phyloP scores from a whole-genome alignment of 106 monocot species.

The Phalaenopsis equestris region DNA sequence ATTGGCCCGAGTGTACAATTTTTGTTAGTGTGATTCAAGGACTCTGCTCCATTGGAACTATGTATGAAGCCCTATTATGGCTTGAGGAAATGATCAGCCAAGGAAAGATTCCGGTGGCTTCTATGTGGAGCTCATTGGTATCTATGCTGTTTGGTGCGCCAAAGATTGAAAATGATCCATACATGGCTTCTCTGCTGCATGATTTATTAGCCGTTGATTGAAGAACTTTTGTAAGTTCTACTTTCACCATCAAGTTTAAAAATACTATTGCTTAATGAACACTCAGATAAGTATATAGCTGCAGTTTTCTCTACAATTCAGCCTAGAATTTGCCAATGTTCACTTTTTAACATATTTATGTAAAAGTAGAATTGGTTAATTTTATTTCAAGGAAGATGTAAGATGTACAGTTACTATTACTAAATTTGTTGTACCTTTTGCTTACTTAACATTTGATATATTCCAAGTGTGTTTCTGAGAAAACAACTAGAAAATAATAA shows the following conservation, averaged over 20 bases:
- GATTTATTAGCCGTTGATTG: slow-evolving; percentile 2
- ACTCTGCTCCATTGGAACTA: slow-evolving; percentile 38
- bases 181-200: not conserved
- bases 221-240: not conserved
- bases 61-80: slow-evolving; percentile 75
- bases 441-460: not conserved
- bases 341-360: not conserved
- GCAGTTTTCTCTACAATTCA: not conserved
- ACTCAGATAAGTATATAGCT: not conserved
- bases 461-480: not conserved
- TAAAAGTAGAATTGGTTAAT: not conserved
- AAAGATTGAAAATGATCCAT: not conserved
- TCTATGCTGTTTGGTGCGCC: slow-evolving; percentile 17
- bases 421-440: not conserved
- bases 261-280: not conserved
- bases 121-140: slow-evolving; percentile 62
- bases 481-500: not conserved
- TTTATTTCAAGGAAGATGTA: not conserved
- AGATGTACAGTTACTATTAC: not conserved
- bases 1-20: slow-evolving; percentile 22
- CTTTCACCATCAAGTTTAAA: not conserved
- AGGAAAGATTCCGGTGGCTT: slow-evolving; percentile 30
- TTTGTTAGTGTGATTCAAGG: slow-evolving; percentile 42
- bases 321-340: not conserved
- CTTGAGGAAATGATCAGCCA: slow-evolving; percentile 85